These are phyloP conservation scores for Solanum pimpinellifolium DNA, from an alignment of 257 asterid genomes.

Conservation along the genomic window DNA sequence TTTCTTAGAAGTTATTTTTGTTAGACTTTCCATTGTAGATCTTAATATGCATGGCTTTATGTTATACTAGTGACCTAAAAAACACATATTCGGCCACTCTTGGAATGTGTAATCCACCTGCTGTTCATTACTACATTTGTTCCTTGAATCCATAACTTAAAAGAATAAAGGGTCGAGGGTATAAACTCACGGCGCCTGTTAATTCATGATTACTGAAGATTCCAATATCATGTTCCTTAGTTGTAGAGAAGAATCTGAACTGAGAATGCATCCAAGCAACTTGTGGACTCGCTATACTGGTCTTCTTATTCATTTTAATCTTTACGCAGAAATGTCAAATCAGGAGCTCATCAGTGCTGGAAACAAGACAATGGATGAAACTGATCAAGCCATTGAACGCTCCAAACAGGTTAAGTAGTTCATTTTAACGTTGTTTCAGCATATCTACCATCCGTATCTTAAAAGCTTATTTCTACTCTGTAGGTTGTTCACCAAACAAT, in stretches of 20 bases:
- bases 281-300: not conserved
- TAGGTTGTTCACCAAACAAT: slow-evolving; percentile 97
- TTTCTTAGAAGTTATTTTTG: not conserved
- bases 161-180: not conserved
- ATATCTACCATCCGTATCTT: not conserved
- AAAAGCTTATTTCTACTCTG: slow-evolving; percentile 5
- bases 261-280: not conserved
- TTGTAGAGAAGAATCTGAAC: not conserved
- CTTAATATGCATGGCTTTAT: not conserved
- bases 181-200: not conserved
- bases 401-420: slow-evolving; percentile 69
- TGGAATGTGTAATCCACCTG: not conserved
- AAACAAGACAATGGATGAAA: slow-evolving; percentile 75
- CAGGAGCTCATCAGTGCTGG: slow-evolving; percentile 90
- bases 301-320: not conserved
- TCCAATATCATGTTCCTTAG: not conserved
- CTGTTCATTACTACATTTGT: not conserved
- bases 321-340: slow-evolving; percentile 77
- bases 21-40: not conserved
- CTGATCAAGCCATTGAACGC: slow-evolving; percentile 98
- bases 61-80: not conserved
- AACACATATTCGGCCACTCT: not conserved
- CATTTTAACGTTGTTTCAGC: slow-evolving; percentile 2
- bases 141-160: not conserved
- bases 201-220: not conserved